Evolutionary conservation across 2,329 filamentous ascomycete genomes (phyloP).

Genomic region (Huntiella abstrusa): DNA sequence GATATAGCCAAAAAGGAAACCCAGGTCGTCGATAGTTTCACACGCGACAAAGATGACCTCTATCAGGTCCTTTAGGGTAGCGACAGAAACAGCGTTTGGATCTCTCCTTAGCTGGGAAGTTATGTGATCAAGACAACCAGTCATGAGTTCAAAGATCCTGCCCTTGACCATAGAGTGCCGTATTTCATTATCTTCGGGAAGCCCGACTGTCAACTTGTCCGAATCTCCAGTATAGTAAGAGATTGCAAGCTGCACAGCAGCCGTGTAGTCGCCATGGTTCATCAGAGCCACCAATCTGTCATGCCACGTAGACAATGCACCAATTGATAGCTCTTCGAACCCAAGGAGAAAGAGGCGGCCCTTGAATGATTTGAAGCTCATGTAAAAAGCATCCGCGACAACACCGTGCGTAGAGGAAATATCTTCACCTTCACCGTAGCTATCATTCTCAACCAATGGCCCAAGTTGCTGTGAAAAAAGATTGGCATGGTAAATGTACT

Average conservation of each 20-base stretch:
- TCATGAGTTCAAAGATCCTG: conserved; percentile 83
- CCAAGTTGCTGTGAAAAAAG: conserved; percentile 78
- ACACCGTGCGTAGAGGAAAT: conserved; percentile 86
- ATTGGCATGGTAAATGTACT: conserved; percentile 81
- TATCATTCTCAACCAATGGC: conserved; percentile 65
- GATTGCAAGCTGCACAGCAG: conserved; percentile 74
- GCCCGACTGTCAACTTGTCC: conserved; percentile 84
- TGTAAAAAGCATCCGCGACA: conserved; percentile 90
- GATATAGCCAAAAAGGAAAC: conserved; percentile 79
- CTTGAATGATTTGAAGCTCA: conserved; percentile 94
- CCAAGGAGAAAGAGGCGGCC: conserved; percentile 80
- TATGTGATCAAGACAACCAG: conserved; percentile 67
- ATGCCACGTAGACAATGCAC: conserved; percentile 90
- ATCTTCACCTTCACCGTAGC: conserved; percentile 38
- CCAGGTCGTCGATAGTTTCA: conserved; percentile 53
- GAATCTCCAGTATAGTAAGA: conserved; percentile 79
- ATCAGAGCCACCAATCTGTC: conserved; percentile 84
- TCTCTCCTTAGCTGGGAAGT: conserved; percentile 1
- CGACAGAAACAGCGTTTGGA: neutral
- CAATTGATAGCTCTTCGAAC: conserved; percentile 84
- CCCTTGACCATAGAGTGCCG: conserved; percentile 71
- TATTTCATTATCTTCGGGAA: conserved; percentile 63
- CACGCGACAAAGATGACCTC: conserved; percentile 73
- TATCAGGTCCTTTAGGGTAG: conserved; percentile 38
- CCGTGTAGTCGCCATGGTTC: conserved; percentile 92